phyloP scores from a whole-genome alignment of 169 alveolate species.

The Plasmodium adleri region DNA sequence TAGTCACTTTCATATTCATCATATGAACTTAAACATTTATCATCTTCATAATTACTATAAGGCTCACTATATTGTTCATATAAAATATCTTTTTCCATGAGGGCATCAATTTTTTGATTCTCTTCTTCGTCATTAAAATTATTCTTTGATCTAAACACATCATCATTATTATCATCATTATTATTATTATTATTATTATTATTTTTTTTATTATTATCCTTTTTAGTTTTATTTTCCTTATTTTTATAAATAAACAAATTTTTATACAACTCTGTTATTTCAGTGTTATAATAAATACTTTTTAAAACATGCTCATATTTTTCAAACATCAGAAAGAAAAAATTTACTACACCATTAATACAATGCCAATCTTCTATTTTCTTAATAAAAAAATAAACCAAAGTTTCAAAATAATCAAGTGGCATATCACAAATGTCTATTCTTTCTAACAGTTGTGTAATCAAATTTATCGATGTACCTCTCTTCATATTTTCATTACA shows the following conservation, averaged over 20 bases:
- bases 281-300: slow-evolving; percentile 9
- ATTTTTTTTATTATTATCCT: not conserved
- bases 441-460: slow-evolving; percentile 27
- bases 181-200: not conserved
- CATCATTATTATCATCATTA: not conserved
- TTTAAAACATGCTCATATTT: slow-evolving; percentile 11
- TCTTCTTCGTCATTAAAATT: not conserved
- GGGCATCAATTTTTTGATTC: not conserved
- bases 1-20: not conserved
- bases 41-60: not conserved
- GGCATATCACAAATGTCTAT: slow-evolving; percentile 10
- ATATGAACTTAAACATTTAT: not conserved
- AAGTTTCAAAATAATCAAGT: slow-evolving; percentile 8
- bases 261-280: slow-evolving; percentile 15
- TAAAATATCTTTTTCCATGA: not conserved
- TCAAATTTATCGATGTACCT: slow-evolving; percentile 49
- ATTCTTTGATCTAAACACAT: not conserved
- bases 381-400: slow-evolving; percentile 30
- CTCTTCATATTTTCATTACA: slow-evolving; percentile 68
- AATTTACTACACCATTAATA: slow-evolving; percentile 33
- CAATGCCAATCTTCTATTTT: slow-evolving; percentile 74
- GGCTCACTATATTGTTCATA: not conserved
- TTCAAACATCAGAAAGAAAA: slow-evolving; percentile 37
- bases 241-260: slow-evolving; percentile 14
- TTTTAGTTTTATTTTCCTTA: not conserved